Conservation (phyloP, 2,329 filamentous ascomycete species). For the Paecilomyces sp. region DNA sequence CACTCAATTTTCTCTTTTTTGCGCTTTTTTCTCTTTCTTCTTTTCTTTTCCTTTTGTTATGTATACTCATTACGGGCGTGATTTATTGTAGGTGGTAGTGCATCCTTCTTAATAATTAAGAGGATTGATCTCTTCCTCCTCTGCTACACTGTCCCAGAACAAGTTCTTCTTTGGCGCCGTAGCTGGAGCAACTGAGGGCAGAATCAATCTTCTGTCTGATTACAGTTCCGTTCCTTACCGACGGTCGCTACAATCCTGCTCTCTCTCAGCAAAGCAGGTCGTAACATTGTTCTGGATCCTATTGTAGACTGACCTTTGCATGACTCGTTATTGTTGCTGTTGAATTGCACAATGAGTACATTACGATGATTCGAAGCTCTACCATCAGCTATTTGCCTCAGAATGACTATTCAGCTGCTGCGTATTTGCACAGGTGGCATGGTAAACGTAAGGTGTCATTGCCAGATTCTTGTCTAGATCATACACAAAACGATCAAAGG, state of each 20-base stretch:
- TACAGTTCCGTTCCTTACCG: slow-evolving; percentile 60
- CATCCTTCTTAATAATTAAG: slow-evolving; percentile 8
- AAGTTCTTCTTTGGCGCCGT: slow-evolving; percentile 46
- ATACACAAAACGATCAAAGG: neutral
- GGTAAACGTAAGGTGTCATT: neutral
- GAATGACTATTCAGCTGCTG: neutral
- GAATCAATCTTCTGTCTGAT: slow-evolving; percentile 33
- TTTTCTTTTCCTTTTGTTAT: slow-evolving; percentile 27
- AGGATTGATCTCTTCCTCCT: slow-evolving; percentile 46
- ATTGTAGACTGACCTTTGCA: neutral
- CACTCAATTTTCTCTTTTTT: slow-evolving; percentile 14
- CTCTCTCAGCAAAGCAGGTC: neutral
- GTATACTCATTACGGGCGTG: slow-evolving; percentile 54
- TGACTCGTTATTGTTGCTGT: neutral
- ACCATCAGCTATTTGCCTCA: neutral
- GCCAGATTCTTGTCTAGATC: neutral
- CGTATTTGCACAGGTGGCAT: neutral
- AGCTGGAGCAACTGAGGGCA: slow-evolving; percentile 58
- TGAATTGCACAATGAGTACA: no score
- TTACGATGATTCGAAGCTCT: no score
- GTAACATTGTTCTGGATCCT: neutral
- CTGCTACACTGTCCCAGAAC: slow-evolving; percentile 58
- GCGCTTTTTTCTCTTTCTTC: slow-evolving; percentile 6
- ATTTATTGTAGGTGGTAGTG: slow-evolving; percentile 58
- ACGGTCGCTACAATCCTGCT: slow-evolving; percentile 51